Evolutionary conservation across 805 yeast species (phyloP).

Genomic region (Candida ortonii): DNA sequence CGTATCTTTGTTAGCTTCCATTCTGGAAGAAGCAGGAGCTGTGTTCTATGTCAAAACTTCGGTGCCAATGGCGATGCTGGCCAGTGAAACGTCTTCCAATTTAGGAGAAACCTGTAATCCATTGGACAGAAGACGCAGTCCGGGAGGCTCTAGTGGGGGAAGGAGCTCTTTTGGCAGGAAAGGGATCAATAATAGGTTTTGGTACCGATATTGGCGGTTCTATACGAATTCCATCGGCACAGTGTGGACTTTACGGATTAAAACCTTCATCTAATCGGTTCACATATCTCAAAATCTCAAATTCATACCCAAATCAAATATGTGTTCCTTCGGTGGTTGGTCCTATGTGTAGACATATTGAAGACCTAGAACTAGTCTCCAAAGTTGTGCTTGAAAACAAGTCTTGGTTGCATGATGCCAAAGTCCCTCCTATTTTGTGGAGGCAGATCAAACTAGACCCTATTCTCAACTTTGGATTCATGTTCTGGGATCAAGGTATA

Average conservation of each 20-base stretch:
- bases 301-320: constrained; percentile 34
- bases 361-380: constrained; percentile 37
- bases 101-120: constrained; percentile 38
- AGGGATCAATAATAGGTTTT: constrained; percentile 35
- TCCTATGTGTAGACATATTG: constrained; percentile 31
- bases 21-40: constrained; percentile 38
- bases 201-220: constrained; percentile 43
- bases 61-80: constrained; percentile 44
- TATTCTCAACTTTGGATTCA: constrained; percentile 45
- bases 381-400: constrained; percentile 37
- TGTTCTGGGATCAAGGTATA: constrained; percentile 42
- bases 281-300: constrained; percentile 30
- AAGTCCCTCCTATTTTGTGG: constrained; percentile 52
- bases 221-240: constrained; percentile 34
- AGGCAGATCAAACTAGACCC: constrained; percentile 18
- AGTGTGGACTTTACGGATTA: constrained; percentile 35
- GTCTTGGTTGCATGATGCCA: constrained; percentile 51
- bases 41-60: constrained; percentile 43
- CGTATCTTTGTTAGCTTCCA: constrained; percentile 29
- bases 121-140: constrained; percentile 34
- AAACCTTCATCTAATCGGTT: constrained; percentile 36
- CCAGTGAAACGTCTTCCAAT: constrained; percentile 39
- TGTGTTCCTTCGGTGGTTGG: constrained; percentile 35
- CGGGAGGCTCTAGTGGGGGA: constrained; percentile 50
- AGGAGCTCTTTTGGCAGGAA: constrained; percentile 34